phyloP scores from a whole-genome alignment of 129 eudicot species.

The Erigeron canadensis region DNA sequence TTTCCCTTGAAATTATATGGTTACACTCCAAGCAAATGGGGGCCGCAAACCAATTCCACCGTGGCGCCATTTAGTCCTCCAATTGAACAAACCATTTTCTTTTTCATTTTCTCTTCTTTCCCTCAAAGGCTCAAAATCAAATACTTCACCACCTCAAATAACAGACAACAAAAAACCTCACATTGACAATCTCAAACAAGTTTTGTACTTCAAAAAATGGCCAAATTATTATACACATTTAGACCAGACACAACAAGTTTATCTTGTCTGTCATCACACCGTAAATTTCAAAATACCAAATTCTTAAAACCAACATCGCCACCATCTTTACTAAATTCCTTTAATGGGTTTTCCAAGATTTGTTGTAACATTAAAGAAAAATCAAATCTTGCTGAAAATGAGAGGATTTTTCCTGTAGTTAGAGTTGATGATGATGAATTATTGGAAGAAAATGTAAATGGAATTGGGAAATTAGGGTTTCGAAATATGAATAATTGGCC shows the following conservation, averaged over 20 bases:
- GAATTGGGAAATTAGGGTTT: slow-evolving; percentile 50
- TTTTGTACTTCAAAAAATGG: slow-evolving; percentile 37
- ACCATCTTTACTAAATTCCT: slow-evolving; percentile 21
- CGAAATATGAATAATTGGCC: slow-evolving; percentile 51
- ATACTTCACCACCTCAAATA: neutral
- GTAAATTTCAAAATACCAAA: slow-evolving; percentile 26
- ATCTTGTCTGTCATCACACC: slow-evolving; percentile 37
- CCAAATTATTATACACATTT: slow-evolving; percentile 40
- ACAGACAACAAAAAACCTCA: neutral
- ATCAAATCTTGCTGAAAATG: slow-evolving; percentile 42
- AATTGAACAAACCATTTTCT: too few species aligned
- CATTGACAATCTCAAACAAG: slow-evolving; percentile 9
- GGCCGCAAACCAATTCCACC: slow-evolving; percentile 47
- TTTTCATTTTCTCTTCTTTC: slow-evolving; percentile 26
- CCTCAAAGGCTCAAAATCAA: slow-evolving; percentile 9
- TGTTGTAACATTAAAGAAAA: slow-evolving; percentile 60
- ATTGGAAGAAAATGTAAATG: slow-evolving; percentile 34
- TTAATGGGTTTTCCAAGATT: slow-evolving; percentile 38
- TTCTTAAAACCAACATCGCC: slow-evolving; percentile 30
- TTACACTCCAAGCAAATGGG: slow-evolving; percentile 36
- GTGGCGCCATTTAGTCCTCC: slow-evolving; percentile 57
- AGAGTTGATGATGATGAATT: slow-evolving; percentile 52
- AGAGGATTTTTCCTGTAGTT: slow-evolving; percentile 30
- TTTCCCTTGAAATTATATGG: too few species aligned
- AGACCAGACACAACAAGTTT: slow-evolving; percentile 41